A percentile compares a stretch with the other conserved stretches of the same genome.
Conservation (phyloP, 805 yeast species). For the Lachancea nothofagi region DNA sequence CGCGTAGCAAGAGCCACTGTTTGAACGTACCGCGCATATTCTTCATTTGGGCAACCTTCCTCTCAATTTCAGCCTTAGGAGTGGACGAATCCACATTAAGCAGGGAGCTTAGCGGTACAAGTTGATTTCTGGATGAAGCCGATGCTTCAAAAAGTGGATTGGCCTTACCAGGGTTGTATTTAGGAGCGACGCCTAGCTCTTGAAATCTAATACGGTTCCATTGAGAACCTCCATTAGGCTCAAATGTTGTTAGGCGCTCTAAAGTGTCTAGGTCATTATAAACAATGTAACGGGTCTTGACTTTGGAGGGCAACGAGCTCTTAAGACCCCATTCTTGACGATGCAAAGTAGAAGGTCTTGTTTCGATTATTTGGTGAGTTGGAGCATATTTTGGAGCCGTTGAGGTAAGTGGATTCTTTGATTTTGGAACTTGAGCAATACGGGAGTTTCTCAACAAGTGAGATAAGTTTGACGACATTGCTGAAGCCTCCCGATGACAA, state of each 20-base stretch:
- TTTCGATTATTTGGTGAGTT: conserved; percentile 66
- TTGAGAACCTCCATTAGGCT: conserved; percentile 49
- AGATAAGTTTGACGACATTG: conserved; percentile 15
- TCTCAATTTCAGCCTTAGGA: conserved; percentile 18
- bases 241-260: conserved; percentile 66
- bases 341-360: conserved; percentile 56
- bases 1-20: conserved; percentile 46
- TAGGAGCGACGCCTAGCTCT: conserved; percentile 51
- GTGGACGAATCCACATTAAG: conserved; percentile 15
- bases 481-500: not conserved
- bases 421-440: conserved; percentile 34
- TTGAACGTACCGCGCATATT: conserved; percentile 48
- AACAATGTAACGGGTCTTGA: conserved; percentile 54
- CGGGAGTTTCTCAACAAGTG: conserved; percentile 31
- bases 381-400: conserved; percentile 37
- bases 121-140: conserved; percentile 15
- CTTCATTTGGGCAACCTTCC: conserved; percentile 39
- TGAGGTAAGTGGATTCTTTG: conserved; percentile 17
- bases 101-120: conserved; percentile 21
- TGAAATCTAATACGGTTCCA: conserved; percentile 62
- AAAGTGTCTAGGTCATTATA: conserved; percentile 62
- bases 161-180: conserved; percentile 19
- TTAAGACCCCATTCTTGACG: conserved; percentile 76
- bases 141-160: conserved; percentile 35
- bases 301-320: conserved; percentile 57